Evolutionary conservation across 75 land plant species (phyloP), one percentile per base, ranked within the genome.

Genomic region (Pinus taeda): DNA sequence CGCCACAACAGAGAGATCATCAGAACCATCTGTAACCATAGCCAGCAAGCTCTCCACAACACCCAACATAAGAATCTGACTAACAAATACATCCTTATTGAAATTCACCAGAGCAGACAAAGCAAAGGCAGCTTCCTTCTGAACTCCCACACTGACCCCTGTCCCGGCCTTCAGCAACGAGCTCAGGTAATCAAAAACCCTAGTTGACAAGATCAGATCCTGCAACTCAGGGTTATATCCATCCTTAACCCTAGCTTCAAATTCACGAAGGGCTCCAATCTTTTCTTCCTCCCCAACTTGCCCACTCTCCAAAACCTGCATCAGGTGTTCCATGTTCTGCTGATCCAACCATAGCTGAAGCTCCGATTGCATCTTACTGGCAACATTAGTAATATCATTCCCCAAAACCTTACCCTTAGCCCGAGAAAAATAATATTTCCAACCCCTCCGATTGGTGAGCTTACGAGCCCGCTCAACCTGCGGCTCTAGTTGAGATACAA

Each of bases 51-150:
- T 71, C 33, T 61, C 57, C 59, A 85, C 72, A 15, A 85, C 79
- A 5, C 76, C 77, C 2, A 85, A 89, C 84, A 87, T 85, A 29
- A 82, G 39, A 24, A 90, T 83, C 64, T 78, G 75, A 6, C 86
- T 87, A 4, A 89, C 89, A 75, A 92, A 92, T 18, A 92, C 91
- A 67, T 86, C 87, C 79, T 89, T 89, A 86, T 92, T 92, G 86
- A 87, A 92, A 45, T 57, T 42, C 17, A 92, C 81, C 61, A 92
- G 71, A 14, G 86, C 82, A n/a, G 82, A 75, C 57, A 87, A 61
- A 4, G 76, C 78, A 13, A 75, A 70, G 2, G 88, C 88, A 7
- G 74, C 71, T 24, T 71, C 75, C 58, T 89, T 88, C 24, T 82
- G 75, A 3, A 92, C 76, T n/a, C 56, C 15, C 60, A 42, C 73